Base-by-base conservation (phyloP, 2,329 filamentous ascomycete genomes). In the Boeremia exigua region DNA sequence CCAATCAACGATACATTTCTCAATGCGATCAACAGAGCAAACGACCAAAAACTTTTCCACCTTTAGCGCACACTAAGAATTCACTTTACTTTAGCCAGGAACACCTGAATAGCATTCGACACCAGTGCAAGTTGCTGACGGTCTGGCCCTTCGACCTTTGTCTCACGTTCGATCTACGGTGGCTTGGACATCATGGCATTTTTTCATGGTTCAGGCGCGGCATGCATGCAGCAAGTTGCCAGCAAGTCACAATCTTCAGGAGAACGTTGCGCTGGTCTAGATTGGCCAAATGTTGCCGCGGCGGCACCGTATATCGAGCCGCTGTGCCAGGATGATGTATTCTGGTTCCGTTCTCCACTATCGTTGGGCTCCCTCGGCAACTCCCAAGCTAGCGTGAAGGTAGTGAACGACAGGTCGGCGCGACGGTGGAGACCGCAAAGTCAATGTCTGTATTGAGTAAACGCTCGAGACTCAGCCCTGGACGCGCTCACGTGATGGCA, bases 271-370 rank as follows among this genome's bases (percentile, higher is more conserved):
- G 19, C 19, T 23, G 19, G 3, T 23, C 19, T 23, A 23, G 19
- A 23, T 23, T 23, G 19, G 19, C 19, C 19, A 23, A 23, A 23
- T 5, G 19, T 23, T 23, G 19, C 19, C 19, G 19, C 19, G 19
- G 3, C 19, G 19, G 19, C 19, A 23, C 19, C 19, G 19, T 23
- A 5, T 23, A 23, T 23, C 19, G 19, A 23, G 19, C 19, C 19
- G 19, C 48, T 51, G 33, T 11, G 33, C 23, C 39, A 23, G 30
- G 32, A 14, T 15, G 19, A 36, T n/a, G 40, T 23, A 37, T 12
- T 52, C 28, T 52, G 36, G 34, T 38, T 30, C 33, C 40, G 32
- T 43, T 17, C 39, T 46, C 49, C 43, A 40, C 42, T 39, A 19
- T 15, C n/a, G 33, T 40, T 19, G 42, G 42, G 49, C 49, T 47